phyloP scores from a whole-genome alignment of 495 filamentous ascomycete genomes.

The Gamarada debralockiae region DNA sequence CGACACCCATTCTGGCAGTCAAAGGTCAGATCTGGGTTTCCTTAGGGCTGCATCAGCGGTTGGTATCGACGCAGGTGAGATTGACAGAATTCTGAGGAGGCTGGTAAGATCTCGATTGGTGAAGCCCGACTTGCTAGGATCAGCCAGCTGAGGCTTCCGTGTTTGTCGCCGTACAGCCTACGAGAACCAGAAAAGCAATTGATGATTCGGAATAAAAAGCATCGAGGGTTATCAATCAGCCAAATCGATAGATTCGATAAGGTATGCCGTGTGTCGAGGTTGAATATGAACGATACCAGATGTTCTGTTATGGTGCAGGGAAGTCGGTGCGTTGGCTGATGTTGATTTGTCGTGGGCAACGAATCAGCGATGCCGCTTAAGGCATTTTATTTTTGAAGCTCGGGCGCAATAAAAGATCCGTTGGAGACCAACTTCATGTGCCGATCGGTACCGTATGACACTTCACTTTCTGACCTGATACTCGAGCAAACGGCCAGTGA shows the following conservation, averaged over 20 bases:
- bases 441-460: too few species aligned
- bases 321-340: neutral
- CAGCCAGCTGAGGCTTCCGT: neutral
- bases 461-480: too few species aligned
- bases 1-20: conserved; percentile 57
- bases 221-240: neutral
- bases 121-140: conserved; percentile 9
- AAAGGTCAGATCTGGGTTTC: conserved; percentile 13
- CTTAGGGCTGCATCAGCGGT: conserved; percentile 17
- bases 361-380: neutral
- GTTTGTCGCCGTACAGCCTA: conserved; percentile 1
- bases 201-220: neutral
- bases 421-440: neutral
- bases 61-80: conserved; percentile 4
- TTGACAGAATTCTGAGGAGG: conserved; percentile 6
- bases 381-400: neutral
- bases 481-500: too few species aligned
- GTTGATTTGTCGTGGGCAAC: neutral
- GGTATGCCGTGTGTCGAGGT: neutral
- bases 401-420: neutral
- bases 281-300: conserved; percentile 7
- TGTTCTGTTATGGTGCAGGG: conserved; percentile 4
- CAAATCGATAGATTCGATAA: neutral
- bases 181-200: too few species aligned
- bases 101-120: conserved; percentile 12